phyloP scores from a whole-genome alignment of 163 green algal species.

The Coccomyxa subellipsoidea region DNA sequence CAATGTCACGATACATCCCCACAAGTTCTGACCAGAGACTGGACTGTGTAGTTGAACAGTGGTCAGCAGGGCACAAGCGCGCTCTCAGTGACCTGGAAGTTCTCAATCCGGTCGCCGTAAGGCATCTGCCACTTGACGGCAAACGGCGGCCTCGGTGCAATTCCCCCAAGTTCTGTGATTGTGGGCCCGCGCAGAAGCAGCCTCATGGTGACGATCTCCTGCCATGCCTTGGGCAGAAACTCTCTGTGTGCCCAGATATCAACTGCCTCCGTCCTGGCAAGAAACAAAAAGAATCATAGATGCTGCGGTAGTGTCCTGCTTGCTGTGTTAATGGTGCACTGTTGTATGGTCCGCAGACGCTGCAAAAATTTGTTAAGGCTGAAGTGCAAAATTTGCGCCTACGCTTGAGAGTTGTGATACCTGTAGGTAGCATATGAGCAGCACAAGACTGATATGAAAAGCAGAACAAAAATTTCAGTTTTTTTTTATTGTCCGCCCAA shows the following conservation, averaged over 20 bases:
- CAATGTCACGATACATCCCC: no score
- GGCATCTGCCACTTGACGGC: neutral
- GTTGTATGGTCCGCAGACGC: neutral
- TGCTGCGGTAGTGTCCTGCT: neutral
- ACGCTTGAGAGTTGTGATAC: no score
- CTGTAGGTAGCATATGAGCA: no score
- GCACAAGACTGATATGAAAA: no score
- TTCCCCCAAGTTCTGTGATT: neutral
- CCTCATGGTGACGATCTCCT: neutral
- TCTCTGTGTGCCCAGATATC: conserved; percentile 25
- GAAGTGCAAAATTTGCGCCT: neutral
- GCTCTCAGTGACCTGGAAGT: neutral
- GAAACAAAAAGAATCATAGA: neutral
- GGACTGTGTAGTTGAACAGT: no score
- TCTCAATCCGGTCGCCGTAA: neutral
- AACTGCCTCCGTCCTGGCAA: neutral
- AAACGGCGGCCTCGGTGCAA: neutral
- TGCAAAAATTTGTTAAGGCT: neutral
- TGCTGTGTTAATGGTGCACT: neutral
- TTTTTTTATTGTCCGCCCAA: no score
- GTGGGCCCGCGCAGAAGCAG: neutral
- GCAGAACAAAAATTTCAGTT: no score
- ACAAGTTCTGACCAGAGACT: no score
- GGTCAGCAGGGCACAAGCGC: neutral
- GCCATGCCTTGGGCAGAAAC: conserved; percentile 34